Base-by-base conservation (phyloP, 2,329 filamentous ascomycete species). In the Colletotrichum viniferum region DNA sequence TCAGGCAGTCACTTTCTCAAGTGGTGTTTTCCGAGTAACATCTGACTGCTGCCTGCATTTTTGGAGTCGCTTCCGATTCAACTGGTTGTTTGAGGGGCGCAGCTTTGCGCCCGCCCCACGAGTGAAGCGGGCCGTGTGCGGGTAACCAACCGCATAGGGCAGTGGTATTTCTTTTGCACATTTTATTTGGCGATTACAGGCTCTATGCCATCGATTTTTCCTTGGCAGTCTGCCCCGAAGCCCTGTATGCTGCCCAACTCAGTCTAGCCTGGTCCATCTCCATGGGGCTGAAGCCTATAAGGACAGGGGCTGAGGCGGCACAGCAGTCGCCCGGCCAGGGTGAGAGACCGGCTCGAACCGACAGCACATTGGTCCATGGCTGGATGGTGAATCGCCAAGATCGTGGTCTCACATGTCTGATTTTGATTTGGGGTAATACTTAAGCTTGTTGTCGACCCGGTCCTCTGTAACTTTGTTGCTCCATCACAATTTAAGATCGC, bases 251-350 rank as follows among this genome's bases (percentile, higher is more conserved):
- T n/a, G 0, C 18, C 43, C n/a, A 48, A 48, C 43, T 48, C 9
- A 48, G 43, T 21, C 43, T 48, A 48, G 43, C 43, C 43, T 48
- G 18, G 18, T 1, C 18, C 18, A 48, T 48, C 18, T 48, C 43
- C n/a, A 21, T 18, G 18, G 43, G 43, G 43, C 43, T 4, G 6
- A 48, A 48, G 43, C 18, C 9, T 21, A 48, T 3, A 18, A 48
- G 1, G 9, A 48, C n/a, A 56, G 62, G 34, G 62, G 69, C 69
- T 67, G 21, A 36, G 69, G 58, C 64, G 65, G 71, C 71, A 28
- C 71, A 73, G 71, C 32, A 43, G 24, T 56, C 65, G 58, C 65
- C 71, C 71, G 65, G 58, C 43, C 43, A 32, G 65, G 58, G 38
- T 69, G 71, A 28, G 30, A 9, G 16, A 26, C 7, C 30, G n/a